These are phyloP conservation scores for Puya raimondii DNA, from an alignment of 176 grass and related monocot genomes.

Conservation along the genomic window DNA sequence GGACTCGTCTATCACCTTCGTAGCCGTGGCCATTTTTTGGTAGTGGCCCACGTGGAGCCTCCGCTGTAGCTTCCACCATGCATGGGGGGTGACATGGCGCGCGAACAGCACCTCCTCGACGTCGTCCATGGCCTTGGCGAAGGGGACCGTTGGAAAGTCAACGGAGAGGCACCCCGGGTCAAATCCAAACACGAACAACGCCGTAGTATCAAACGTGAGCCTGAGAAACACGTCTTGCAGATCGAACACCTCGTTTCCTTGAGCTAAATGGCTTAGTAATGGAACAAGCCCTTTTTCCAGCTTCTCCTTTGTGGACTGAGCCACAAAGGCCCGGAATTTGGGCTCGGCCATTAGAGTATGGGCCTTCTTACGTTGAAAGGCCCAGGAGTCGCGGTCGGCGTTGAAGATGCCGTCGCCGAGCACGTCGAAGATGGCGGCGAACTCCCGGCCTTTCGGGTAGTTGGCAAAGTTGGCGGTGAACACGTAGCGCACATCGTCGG, in stretches of 20 bases:
- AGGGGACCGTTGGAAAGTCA: conserved; percentile 26
- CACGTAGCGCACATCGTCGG: conserved; percentile 36
- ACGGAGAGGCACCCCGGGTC: conserved; percentile 30
- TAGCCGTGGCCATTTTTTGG: conserved; percentile 6
- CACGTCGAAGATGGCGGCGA: conserved; percentile 53
- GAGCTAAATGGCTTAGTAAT: neutral
- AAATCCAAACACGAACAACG: conserved; percentile 36
- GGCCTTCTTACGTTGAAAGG: conserved; percentile 22
- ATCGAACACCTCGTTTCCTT: neutral
- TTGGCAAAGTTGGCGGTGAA: conserved; percentile 23
- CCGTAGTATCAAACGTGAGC: conserved; percentile 35
- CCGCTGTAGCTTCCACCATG: neutral
- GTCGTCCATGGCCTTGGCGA: conserved; percentile 20
- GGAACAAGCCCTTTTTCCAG: neutral
- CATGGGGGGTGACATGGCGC: neutral
- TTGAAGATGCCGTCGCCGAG: conserved; percentile 46
- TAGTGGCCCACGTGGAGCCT: neutral
- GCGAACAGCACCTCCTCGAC: neutral
- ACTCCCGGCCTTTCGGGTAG: conserved; percentile 59
- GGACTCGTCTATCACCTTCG: conserved; percentile 10
- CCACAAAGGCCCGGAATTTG: conserved; percentile 25
- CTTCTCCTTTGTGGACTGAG: neutral
- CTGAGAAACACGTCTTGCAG: conserved; percentile 33
- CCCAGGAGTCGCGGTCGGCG: conserved; percentile 37
- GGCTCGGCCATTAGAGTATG: conserved; percentile 21